These are phyloP conservation scores for Pulchroboletus neoregius DNA, from an alignment of 1,284 basidiomycete genomes.

Conservation along the genomic window DNA sequence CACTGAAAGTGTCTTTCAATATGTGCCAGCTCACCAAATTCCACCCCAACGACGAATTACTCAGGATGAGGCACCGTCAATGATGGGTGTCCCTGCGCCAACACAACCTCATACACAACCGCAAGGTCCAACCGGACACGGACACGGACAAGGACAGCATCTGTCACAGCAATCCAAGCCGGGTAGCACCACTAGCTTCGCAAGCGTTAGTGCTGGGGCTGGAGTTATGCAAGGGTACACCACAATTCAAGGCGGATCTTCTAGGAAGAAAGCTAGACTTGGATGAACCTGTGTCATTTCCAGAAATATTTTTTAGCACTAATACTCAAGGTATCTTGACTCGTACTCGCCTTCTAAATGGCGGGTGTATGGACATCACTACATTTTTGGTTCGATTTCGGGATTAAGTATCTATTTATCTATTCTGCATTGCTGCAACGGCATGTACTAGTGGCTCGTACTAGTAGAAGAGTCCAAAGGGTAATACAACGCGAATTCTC, in stretches of 20 bases:
- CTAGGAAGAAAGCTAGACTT: conserved; percentile 45
- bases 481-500: too few species aligned
- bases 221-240: conserved; percentile 35
- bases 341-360: too few species aligned
- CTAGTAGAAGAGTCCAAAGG: too few species aligned
- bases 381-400: too few species aligned
- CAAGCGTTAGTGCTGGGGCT: conserved; percentile 47
- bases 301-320: not conserved
- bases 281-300: conserved; percentile 27
- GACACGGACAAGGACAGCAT: conserved; percentile 40
- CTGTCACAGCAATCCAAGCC: conserved; percentile 45
- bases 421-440: too few species aligned
- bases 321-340: too few species aligned
- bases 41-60: conserved; percentile 73
- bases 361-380: too few species aligned
- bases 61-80: conserved; percentile 74
- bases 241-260: conserved; percentile 32
- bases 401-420: too few species aligned
- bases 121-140: conserved; percentile 35
- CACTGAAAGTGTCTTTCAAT: conserved; percentile 56
- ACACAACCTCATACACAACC: conserved; percentile 39
- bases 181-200: conserved; percentile 46
- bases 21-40: conserved; percentile 50
- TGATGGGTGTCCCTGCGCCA: conserved; percentile 57
- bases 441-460: too few species aligned